These are phyloP conservation scores for Mrakia gelida DNA, from an alignment of 768 basidiomycete genomes.

Conservation along the genomic window DNA sequence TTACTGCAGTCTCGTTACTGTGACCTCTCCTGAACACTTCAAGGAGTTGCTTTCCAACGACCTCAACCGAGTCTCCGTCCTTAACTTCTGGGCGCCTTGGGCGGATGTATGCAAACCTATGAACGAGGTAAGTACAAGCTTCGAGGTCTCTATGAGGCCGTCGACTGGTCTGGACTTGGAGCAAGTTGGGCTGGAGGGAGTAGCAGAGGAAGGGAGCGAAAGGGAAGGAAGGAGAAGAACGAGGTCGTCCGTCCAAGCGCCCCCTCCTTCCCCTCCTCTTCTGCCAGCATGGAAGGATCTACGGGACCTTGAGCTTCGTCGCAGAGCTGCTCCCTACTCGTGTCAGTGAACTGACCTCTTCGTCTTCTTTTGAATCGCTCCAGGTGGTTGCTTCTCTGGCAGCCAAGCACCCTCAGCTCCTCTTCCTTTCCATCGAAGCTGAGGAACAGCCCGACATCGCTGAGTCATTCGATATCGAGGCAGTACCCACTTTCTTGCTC, in stretches of 20 bases:
- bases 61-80: conserved; percentile 72
- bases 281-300: too few species aligned
- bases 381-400: conserved; percentile 65
- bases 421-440: conserved; percentile 83
- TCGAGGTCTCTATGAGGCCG: not conserved
- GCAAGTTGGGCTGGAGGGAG: not conserved
- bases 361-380: not conserved
- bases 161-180: not conserved
- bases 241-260: too few species aligned
- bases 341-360: not conserved
- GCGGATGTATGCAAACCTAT: conserved; percentile 86
- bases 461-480: conserved; percentile 85
- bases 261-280: too few species aligned
- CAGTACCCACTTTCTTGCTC: conserved; percentile 79
- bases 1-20: conserved; percentile 49
- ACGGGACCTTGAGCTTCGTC: not conserved
- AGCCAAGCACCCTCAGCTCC: conserved; percentile 60
- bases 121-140: conserved; percentile 52
- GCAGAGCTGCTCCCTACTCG: not conserved
- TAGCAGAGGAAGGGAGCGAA: too few species aligned
- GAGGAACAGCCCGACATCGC: conserved; percentile 75
- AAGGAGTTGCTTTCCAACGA: conserved; percentile 68
- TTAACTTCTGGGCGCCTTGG: conserved; percentile 94
- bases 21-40: conserved; percentile 67
- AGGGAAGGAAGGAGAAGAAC: too few species aligned